Evolutionary conservation across 495 filamentous ascomycete species (phyloP).

Genomic region (Penicillium riverlandense): DNA sequence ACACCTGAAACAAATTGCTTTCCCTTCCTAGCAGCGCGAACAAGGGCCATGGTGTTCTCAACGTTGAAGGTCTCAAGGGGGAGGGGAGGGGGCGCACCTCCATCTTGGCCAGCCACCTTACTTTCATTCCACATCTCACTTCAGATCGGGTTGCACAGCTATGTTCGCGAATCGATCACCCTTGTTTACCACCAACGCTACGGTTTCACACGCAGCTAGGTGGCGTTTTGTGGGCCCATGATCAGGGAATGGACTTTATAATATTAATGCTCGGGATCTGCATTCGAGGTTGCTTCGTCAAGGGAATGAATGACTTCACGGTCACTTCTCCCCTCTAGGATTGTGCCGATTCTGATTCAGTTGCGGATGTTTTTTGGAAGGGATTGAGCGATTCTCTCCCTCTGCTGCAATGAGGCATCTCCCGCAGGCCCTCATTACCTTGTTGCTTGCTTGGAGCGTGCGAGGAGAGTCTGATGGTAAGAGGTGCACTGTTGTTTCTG

Average conservation of each 20-base stretch:
- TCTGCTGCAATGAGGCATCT: conserved; percentile 13
- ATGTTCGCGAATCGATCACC: conserved; percentile 7
- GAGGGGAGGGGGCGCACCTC: too few species aligned
- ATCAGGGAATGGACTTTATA: too few species aligned
- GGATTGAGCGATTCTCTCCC: background rate
- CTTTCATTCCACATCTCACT: conserved; percentile 16
- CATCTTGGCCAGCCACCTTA: background rate
- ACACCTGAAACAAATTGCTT: too few species aligned
- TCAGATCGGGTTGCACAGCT: conserved; percentile 4
- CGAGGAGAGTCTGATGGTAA: conserved; percentile 10
- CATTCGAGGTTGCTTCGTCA: conserved; percentile 1
- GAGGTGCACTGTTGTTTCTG: background rate
- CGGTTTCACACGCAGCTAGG: too few species aligned
- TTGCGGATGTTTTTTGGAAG: background rate
- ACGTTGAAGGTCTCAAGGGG: too few species aligned
- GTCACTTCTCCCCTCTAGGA: background rate
- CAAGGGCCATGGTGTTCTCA: too few species aligned
- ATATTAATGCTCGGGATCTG: background rate
- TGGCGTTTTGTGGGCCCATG: too few species aligned
- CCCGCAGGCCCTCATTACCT: conserved; percentile 5
- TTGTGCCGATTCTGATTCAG: too few species aligned
- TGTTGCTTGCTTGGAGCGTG: conserved; percentile 9
- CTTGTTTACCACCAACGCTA: conserved; percentile 5
- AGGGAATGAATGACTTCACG: conserved; percentile 3
- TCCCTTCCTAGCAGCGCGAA: too few species aligned